These are phyloP conservation scores for Yamadazyma ubonensis DNA, from an alignment of 805 yeast species.

Conservation along the genomic window DNA sequence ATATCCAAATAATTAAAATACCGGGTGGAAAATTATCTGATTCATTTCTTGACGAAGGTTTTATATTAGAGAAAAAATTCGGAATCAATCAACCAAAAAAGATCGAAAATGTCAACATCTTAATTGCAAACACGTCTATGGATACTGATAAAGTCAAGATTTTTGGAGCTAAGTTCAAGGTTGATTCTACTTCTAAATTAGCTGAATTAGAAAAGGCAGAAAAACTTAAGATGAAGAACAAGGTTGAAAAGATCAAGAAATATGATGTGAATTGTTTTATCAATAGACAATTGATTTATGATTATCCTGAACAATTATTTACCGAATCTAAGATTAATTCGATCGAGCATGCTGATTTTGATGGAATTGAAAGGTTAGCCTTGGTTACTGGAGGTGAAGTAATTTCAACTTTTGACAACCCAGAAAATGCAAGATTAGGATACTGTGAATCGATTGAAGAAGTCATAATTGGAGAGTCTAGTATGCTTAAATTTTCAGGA, in stretches of 20 bases:
- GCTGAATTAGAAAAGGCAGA: conserved; percentile 95
- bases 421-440: conserved; percentile 83
- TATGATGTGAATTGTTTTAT: conserved; percentile 88
- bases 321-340: conserved; percentile 85
- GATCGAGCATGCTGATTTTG: conserved; percentile 97
- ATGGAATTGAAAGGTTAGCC: conserved; percentile 95
- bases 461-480: conserved; percentile 87
- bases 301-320: conserved; percentile 95
- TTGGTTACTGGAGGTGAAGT: conserved; percentile 98
- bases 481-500: conserved; percentile 90
- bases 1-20: conserved; percentile 90
- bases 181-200: conserved; percentile 89
- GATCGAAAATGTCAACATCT: conserved; percentile 76
- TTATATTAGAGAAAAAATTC: conserved; percentile 84
- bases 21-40: conserved; percentile 90
- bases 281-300: conserved; percentile 94
- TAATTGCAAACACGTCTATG: conserved; percentile 92
- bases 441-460: conserved; percentile 89
- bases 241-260: conserved; percentile 84
- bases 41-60: conserved; percentile 94
- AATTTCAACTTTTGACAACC: conserved; percentile 91
- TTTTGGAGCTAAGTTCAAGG: conserved; percentile 97
- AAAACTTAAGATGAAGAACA: conserved; percentile 85
- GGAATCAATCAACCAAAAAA: conserved; percentile 93
- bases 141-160: conserved; percentile 97